Evolutionary conservation across 2,329 filamentous ascomycete species (phyloP).

Genomic region (Aureobasidium sp.): DNA sequence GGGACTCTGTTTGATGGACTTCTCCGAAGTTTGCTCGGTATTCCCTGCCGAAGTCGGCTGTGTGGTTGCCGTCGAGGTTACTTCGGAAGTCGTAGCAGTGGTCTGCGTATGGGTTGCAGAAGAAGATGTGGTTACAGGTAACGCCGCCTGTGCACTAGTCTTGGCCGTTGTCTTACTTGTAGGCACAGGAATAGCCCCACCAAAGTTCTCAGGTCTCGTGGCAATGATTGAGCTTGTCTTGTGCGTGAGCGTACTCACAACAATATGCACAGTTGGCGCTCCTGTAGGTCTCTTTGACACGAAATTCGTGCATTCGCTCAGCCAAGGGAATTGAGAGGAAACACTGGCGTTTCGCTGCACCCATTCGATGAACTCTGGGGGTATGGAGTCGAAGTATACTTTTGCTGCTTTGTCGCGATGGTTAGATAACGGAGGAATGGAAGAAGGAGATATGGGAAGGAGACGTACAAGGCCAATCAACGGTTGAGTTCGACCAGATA

Average conservation of each 20-base stretch:
- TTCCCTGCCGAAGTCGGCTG: not conserved
- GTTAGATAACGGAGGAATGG: not conserved
- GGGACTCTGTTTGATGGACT: not conserved
- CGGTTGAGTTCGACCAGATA: not conserved
- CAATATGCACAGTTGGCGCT: slow-evolving; percentile 4
- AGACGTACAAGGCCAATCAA: slow-evolving; percentile 1
- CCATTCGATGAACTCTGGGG: not conserved
- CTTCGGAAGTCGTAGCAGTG: not conserved
- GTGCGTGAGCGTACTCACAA: not conserved
- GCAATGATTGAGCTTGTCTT: not conserved
- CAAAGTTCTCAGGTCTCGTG: not conserved
- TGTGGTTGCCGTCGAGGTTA: too few species aligned
- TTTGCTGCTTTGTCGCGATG: not conserved
- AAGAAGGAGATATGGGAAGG: not conserved
- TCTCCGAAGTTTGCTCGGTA: not conserved
- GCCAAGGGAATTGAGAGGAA: not conserved
- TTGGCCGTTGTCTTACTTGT: not conserved
- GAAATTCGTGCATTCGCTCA: not conserved
- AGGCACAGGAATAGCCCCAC: not conserved
- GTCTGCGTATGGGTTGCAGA: not conserved
- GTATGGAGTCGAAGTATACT: not conserved
- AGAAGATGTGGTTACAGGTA: not conserved
- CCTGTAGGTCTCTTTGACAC: not conserved
- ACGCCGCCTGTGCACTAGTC: not conserved
- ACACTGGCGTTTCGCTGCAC: not conserved